These are phyloP conservation scores for Hyaloperonospora arabidopsidis DNA, from an alignment of 352 stramenopile species.

Conservation along the genomic window DNA sequence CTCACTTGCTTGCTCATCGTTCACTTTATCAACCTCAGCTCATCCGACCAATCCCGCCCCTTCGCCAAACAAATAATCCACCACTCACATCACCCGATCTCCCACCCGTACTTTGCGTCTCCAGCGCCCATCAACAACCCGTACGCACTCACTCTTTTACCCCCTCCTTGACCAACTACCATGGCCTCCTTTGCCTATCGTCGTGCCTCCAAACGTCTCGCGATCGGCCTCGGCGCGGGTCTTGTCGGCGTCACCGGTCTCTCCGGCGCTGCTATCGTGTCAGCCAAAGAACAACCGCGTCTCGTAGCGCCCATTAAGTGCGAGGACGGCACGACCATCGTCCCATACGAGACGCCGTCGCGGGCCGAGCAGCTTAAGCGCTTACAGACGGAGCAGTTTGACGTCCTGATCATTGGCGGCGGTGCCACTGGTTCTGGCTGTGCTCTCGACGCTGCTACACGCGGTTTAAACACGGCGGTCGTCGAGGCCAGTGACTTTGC, in stretches of 20 bases:
- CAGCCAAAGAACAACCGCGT: slow-evolving; percentile 59
- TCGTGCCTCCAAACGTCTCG: slow-evolving; percentile 44
- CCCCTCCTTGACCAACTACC: slow-evolving; percentile 1
- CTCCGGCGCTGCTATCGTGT: slow-evolving; percentile 52
- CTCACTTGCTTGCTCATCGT: no score
- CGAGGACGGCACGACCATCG: slow-evolving; percentile 78
- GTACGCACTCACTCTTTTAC: not conserved
- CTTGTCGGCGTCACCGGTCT: slow-evolving; percentile 42
- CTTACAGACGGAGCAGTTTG: slow-evolving; percentile 87
- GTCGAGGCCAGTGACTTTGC: slow-evolving; percentile 90
- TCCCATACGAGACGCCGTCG: slow-evolving; percentile 74
- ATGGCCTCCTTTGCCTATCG: slow-evolving; percentile 66
- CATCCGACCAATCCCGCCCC: no score
- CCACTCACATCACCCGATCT: no score
- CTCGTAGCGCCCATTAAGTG: slow-evolving; percentile 75
- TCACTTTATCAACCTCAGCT: no score
- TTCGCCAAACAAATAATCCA: no score
- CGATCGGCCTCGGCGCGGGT: slow-evolving; percentile 43
- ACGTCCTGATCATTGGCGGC: slow-evolving; percentile 90
- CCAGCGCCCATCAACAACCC: no score
- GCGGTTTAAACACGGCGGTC: slow-evolving; percentile 89
- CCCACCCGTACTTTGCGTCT: no score
- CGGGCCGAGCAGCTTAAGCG: slow-evolving; percentile 58
- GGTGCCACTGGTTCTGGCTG: slow-evolving; percentile 89
- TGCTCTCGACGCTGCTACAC: slow-evolving; percentile 85